Base-by-base conservation (phyloP, 805 yeast species). In the Suhomyces sp. region DNA sequence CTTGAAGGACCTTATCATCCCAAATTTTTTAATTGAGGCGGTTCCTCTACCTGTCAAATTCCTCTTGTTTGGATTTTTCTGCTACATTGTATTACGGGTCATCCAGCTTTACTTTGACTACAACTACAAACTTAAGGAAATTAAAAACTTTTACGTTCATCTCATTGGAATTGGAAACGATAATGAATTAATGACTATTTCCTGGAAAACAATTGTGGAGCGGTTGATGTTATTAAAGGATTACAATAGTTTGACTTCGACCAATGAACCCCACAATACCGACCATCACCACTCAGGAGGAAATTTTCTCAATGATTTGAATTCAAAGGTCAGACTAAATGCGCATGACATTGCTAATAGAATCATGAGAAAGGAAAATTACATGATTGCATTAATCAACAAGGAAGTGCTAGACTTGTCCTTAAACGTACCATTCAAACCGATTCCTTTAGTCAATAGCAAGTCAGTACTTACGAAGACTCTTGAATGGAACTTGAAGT, bases 321-420 rank as follows among this genome's bases (percentile, higher is more conserved):
- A 76, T 41, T 79, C 88, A 1, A 84, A 83, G 50, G 76, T 79
- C 33, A 70, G 90, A 44, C 70, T 93, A 35, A 91, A 86, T 51
- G 95, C 98, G 4, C 96, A 90, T 57, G 93, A 83, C 50, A 86
- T 93, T 33, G 98, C 97, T 10, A 95, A 93, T 54, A 70, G 98
- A 39, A 84, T 93, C 38, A 90, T 93, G 98, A 70, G 99, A 41
- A 86, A 81, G 47, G 98, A 93, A 42, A 93, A 93, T 54, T 93
- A 90, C 57, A 72, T 88, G 71, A 88, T 93, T 53, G 96, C 97
- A 1, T 61, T 93, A 46, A 80, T 86, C 50, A 90, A 88, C 59
- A 85, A 81, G 47, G 78, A 84, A 39, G 65, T 91, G 1, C 60
- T 91, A 27, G 83, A 84, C 50, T 63, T 86, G 16, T 70, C 83